A percentile compares a stretch with the other conserved stretches of the same genome.
Evolutionary conservation across 306 rosid species (phyloP).

Genomic region (Cicer chorassanicum): DNA sequence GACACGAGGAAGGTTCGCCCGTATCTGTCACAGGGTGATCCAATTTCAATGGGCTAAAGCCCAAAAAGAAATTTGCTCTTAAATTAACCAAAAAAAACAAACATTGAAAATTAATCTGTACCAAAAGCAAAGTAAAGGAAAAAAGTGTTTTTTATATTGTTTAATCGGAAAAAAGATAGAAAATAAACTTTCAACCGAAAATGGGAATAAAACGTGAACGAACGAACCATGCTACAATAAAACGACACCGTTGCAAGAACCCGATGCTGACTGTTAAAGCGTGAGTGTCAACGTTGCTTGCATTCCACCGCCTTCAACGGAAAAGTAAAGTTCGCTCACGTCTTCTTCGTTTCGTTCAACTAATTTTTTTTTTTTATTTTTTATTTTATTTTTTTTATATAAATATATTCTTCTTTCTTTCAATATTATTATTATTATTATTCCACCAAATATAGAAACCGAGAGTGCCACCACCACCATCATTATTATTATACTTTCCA

Average conservation of each 20-base stretch:
- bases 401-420: too few species aligned
- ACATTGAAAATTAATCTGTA: too few species aligned
- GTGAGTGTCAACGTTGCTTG: slow-evolving; percentile 31
- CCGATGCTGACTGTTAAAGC: slow-evolving; percentile 23
- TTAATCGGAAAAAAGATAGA: too few species aligned
- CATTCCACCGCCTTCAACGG: slow-evolving; percentile 48
- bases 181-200: neutral
- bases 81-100: neutral
- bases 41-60: neutral
- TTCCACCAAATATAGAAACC: neutral
- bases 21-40: neutral
- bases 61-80: neutral
- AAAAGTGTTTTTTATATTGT: too few species aligned
- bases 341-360: slow-evolving; percentile 34
- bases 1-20: slow-evolving; percentile 12
- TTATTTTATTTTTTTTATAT: too few species aligned
- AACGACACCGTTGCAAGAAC: slow-evolving; percentile 4
- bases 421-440: neutral
- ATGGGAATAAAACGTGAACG: neutral
- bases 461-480: neutral
- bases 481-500: neutral
- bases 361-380: neutral
- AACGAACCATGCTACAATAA: neutral
- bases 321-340: slow-evolving; percentile 48
- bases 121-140: too few species aligned